These are phyloP conservation scores for Aspergillus brunneoviolaceus DNA, from an alignment of 2,329 filamentous ascomycete species.

Conservation along the genomic window DNA sequence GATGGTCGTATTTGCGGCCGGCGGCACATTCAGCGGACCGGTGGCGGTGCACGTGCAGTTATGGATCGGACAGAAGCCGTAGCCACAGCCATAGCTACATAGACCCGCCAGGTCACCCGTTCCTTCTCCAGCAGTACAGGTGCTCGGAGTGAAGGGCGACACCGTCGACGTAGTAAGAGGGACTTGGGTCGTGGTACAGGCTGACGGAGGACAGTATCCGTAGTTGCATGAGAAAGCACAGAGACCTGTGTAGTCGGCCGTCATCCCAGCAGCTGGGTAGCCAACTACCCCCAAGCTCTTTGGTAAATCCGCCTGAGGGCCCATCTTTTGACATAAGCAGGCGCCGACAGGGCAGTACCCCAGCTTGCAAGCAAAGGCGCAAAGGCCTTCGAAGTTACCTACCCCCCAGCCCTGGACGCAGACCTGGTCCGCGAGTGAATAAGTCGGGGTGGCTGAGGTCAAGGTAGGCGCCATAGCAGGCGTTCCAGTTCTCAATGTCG, in stretches of 20 bases:
- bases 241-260: constrained; percentile 15
- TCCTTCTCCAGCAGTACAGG: background rate
- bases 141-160: constrained; percentile 11
- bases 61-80: no score
- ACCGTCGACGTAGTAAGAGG: constrained; percentile 9
- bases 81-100: no score
- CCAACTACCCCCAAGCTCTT: constrained; percentile 7
- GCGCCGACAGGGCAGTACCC: constrained; percentile 10
- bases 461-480: background rate
- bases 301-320: background rate
- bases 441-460: background rate
- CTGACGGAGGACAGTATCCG: constrained; percentile 11
- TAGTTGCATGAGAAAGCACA: constrained; percentile 15
- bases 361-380: background rate
- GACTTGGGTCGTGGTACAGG: constrained; percentile 12
- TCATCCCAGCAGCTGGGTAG: constrained; percentile 13
- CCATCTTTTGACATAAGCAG: constrained; percentile 10
- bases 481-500: background rate
- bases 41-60: background rate
- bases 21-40: background rate
- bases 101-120: background rate
- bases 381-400: constrained; percentile 1
- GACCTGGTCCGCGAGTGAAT: background rate
- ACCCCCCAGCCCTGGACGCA: constrained; percentile 1
- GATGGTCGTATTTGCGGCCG: constrained; percentile 1